Base-by-base conservation (phyloP, 1,284 basidiomycete species). In the Rugosomyces carneus region DNA sequence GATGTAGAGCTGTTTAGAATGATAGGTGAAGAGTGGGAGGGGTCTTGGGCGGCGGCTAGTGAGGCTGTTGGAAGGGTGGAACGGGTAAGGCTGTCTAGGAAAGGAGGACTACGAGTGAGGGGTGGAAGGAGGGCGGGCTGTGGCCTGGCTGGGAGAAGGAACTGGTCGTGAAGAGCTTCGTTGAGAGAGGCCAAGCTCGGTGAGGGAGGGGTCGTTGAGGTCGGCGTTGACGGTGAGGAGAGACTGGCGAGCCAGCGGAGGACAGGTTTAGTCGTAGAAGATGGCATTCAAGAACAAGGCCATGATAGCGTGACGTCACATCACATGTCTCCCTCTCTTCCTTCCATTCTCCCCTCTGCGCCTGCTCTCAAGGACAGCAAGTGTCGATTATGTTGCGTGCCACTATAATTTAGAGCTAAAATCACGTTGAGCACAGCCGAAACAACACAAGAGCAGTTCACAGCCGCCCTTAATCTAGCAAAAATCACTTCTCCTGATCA, bases 41-140 rank as follows among this genome's bases (percentile, higher is more conserved):
- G 49, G 8, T 37, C 37, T 36, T 42, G 45, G 42, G 45, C 34
- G 41, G 20, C 37, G 24, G 29, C 43, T 9, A 86, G 62, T 1
- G 79, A 79, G 1, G 82, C 68, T 13, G 78, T 82, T 15, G 86
- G 84, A 32, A 84, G 70, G 0, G 83, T 79, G 1, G 76, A 70
- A 40, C 81, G 75, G 6, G 81, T 72, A 39, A 86, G 74, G 53
- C 63, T 71, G 53, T 78, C 76, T 50, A 87, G 66, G 50, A 81
- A 75, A 34, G 76, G 72, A 3, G 82, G 81, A 1, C 75, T 73
- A 36, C 70, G 70, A 2, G 68, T 60, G 34, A 69, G 53, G 35
- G 64, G 54, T 3, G 72, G 68, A 5, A 79, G 71, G 18, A 64
- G 69, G 2, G 74, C 79, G 11, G 61, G 68, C 35, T 72, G 69